phyloP scores from a whole-genome alignment of 371 early-diverging fungal species.

The Mucor racemosus region DNA sequence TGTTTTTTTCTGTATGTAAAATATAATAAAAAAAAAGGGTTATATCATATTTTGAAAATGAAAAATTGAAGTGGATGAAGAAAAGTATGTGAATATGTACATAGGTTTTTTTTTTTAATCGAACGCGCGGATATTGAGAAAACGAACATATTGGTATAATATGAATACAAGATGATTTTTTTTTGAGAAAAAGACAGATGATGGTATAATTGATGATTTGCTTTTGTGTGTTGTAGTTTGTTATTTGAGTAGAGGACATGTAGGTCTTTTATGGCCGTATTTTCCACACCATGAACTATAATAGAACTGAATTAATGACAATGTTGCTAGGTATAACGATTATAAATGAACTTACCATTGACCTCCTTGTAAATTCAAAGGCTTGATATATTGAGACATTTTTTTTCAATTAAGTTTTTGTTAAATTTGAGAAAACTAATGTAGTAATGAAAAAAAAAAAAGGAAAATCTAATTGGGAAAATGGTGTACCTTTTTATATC shows the following conservation, averaged over 20 bases:
- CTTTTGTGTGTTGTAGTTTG: background rate
- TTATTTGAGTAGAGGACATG: constrained; percentile 47
- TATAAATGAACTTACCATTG: constrained; percentile 44
- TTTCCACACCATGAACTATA: constrained; percentile 53
- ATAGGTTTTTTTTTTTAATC: constrained; percentile 1
- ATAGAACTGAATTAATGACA: background rate
- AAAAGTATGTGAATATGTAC: background rate
- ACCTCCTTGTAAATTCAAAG: constrained; percentile 50
- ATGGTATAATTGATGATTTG: background rate
- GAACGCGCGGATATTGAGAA: background rate
- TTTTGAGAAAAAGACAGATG: background rate
- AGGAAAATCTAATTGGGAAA: background rate
- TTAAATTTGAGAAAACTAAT: background rate
- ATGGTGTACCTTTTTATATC: background rate
- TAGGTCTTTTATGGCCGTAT: constrained; percentile 45
- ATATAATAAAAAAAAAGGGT: background rate
- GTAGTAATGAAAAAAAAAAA: background rate
- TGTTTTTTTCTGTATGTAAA: background rate
- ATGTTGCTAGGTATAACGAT: background rate
- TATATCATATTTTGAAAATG: background rate
- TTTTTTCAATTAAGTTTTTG: background rate
- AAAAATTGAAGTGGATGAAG: background rate
- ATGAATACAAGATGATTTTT: background rate
- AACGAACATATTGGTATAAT: constrained; percentile 8
- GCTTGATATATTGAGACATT: constrained; percentile 32